Conservation (phyloP, 1,139 yeast species). For the Zygoascus meyerae region DNA sequence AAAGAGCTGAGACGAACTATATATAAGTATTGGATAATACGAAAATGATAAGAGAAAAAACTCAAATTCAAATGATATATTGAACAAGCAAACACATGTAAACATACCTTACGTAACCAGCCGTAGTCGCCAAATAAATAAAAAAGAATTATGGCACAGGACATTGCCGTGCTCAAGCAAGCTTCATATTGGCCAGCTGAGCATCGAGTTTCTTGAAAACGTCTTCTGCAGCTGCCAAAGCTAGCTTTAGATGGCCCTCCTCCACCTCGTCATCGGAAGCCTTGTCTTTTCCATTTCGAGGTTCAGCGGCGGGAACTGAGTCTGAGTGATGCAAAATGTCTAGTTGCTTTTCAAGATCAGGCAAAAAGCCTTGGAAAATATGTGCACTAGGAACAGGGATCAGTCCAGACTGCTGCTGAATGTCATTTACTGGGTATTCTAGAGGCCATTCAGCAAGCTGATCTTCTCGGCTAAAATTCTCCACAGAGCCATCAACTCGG, state of each 20-base stretch:
- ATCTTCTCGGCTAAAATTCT: not conserved
- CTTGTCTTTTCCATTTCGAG: constrained; percentile 14
- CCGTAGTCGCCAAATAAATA: no score
- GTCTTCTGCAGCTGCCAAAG: constrained; percentile 27
- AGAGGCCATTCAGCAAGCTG: constrained; percentile 12
- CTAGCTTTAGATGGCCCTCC: constrained; percentile 16
- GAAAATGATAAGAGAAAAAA: no score
- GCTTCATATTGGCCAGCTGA: constrained; percentile 17
- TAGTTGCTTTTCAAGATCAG: constrained; percentile 25
- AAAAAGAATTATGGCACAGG: not conserved
- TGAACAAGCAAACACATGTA: no score
- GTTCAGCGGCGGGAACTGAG: constrained; percentile 14
- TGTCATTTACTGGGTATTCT: constrained; percentile 9
- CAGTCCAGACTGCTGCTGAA: constrained; percentile 8
- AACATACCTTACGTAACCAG: no score
- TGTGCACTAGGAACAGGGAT: constrained; percentile 21
- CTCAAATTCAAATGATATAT: no score
- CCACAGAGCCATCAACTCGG: not conserved
- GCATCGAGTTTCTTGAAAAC: constrained; percentile 26
- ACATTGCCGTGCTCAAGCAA: constrained; percentile 7
- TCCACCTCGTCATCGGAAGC: constrained; percentile 16
- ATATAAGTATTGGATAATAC: no score
- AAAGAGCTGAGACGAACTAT: no score
- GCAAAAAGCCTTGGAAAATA: constrained; percentile 25
- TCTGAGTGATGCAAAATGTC: constrained; percentile 14